Evolutionary conservation across 2,329 filamentous ascomycete species (phyloP), one percentile per base, ranked within the genome.

Genomic region (Fusarium sp.): DNA sequence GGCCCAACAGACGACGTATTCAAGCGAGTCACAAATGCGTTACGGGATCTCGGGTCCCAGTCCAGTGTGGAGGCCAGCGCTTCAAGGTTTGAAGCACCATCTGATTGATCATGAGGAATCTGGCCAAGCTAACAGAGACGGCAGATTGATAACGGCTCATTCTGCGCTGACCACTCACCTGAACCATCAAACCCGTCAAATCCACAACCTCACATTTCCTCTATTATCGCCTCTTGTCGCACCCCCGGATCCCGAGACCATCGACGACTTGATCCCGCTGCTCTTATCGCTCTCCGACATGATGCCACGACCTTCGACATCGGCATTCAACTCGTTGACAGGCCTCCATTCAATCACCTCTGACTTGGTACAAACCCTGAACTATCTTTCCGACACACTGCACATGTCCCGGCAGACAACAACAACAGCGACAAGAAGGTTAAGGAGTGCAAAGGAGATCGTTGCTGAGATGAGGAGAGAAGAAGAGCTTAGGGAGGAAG

Each of bases 351-450:
- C 89, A 8, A 87, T 94, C 72, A 95, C 93, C 0, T 86, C 90
- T 30, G 93, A 95, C 71, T 85, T 96, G 32, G 90, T 96, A 10
- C 90, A 94, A 78, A 94, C 94, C 8, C 89, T 99, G 56, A 95
- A 94, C 76, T 93, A 95, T 75, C 87, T 99, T 6, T 95, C 94
- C 8, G 97, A 99, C 81, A 95, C 94, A 4, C 87, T 99, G 37
- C 96, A 98, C 83, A 98, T 98, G 92, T 95, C 93, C 35, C 92
- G 95, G 14, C 96, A 98, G 83, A 93, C 94, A 1, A 97, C 94
- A 0, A 93, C 91, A 4, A 93, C 93, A 11, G 97, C 96, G 2
- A 92, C 93, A 3, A 88, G 97, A 65, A 90, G 95, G 52, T 85
- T 99, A 61, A 92, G 93, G 76, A 94, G 91, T 38, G 95, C 94